Evolutionary conservation across 495 filamentous ascomycete species (phyloP).

Genomic region (Thermothielavioides terrestris): DNA sequence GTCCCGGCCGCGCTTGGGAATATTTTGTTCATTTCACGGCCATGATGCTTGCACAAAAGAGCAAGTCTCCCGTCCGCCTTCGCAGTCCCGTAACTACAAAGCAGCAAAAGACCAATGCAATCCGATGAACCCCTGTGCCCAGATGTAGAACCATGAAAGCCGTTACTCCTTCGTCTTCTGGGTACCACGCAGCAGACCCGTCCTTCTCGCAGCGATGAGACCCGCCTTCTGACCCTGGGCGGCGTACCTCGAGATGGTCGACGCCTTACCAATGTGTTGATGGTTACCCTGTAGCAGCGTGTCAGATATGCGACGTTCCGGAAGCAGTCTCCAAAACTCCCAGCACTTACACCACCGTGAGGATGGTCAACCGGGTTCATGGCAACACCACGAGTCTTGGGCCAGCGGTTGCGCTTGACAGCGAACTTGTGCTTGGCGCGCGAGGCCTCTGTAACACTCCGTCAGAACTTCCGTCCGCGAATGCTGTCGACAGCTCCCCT

Average conservation of each 20-base stretch:
- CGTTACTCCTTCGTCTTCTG: constrained; percentile 97
- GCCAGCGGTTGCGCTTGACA: constrained; percentile 99
- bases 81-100: constrained; percentile 44
- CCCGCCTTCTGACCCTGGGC: constrained; percentile 99
- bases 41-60: constrained; percentile 27
- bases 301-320: constrained; percentile 25
- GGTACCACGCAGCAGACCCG: constrained; percentile 97
- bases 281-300: constrained; percentile 75
- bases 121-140: constrained; percentile 47
- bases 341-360: constrained; percentile 67
- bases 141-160: constrained; percentile 43
- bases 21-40: constrained; percentile 30
- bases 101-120: constrained; percentile 46
- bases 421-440: constrained; percentile 99
- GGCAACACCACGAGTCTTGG: constrained; percentile 99
- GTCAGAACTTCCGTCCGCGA: constrained; percentile 11
- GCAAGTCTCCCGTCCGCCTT: constrained; percentile 27
- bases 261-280: constrained; percentile 99
- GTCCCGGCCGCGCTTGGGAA: constrained; percentile 26
- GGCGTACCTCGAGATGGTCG: constrained; percentile 96
- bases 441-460: constrained; percentile 64
- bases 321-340: background rate
- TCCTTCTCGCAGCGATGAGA: constrained; percentile 98
- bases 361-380: constrained; percentile 99
- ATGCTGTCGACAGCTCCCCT: background rate